Conservation (phyloP, 1,284 basidiomycete genomes). For the Leccinum cinnamomeum region DNA sequence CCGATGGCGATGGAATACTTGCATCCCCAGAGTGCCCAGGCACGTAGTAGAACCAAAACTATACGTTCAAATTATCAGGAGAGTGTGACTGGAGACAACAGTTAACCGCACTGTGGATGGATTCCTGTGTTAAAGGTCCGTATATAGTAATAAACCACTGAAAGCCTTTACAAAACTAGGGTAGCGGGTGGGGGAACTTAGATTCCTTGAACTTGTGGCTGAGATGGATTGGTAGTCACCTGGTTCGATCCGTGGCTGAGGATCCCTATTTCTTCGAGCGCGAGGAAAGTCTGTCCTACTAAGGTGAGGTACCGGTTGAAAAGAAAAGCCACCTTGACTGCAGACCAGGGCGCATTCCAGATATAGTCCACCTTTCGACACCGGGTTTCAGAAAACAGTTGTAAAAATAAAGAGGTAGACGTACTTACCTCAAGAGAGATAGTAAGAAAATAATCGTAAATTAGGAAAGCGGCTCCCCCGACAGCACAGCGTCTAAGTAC, state of each 20-base stretch:
- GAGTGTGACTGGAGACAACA: background rate
- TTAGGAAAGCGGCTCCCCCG: constrained; percentile 4
- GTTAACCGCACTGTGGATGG: constrained; percentile 13
- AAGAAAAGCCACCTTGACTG: constrained; percentile 13
- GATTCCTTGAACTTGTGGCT: too few species aligned
- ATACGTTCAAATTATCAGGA: background rate
- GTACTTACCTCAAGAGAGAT: too few species aligned
- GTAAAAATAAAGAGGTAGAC: too few species aligned
- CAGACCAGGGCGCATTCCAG: too few species aligned
- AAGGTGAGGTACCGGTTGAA: constrained; percentile 20
- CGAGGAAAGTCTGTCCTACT: constrained; percentile 2
- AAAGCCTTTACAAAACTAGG: background rate
- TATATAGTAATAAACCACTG: background rate
- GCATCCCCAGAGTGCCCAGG: constrained; percentile 23
- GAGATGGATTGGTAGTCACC: too few species aligned
- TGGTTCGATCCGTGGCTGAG: background rate
- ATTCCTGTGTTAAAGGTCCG: constrained; percentile 8
- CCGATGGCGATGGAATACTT: background rate
- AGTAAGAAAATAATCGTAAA: background rate
- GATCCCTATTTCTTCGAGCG: background rate
- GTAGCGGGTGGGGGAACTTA: too few species aligned
- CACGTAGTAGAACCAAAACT: constrained; percentile 18
- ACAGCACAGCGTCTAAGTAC: background rate
- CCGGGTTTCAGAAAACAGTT: too few species aligned
- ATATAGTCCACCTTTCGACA: too few species aligned